A percentile compares a stretch with the other conserved stretches of the same genome.
Conservation (phyloP, 345 rosid species). For the thale cress (Arabidopsis thaliana) region TAIR10.1 NC_003074.8:2299001-2299500, state of each 20-base stretch:
- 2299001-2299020: not conserved
- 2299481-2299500: constrained; percentile 1
- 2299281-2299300: constrained; percentile 91
- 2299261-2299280: constrained; percentile 81
- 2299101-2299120: not conserved
- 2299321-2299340: constrained; percentile 97
- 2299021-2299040: not conserved
- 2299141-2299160: constrained; percentile 1
- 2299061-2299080: not conserved
- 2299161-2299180: constrained; percentile 7
- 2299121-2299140: not conserved
- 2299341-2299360: constrained; percentile 87
- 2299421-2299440: not conserved
- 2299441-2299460: constrained; percentile 14
- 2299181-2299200: constrained; percentile 56
- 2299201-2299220: constrained; percentile 68
- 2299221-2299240: constrained; percentile 93
- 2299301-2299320: constrained; percentile 81
- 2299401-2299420: constrained; percentile 44
- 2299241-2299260: constrained; percentile 83
- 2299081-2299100: not conserved
- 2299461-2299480: constrained; percentile 17
- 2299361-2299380: constrained; percentile 73
- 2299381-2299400: constrained; percentile 94
- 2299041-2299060: not conserved